Conservation (phyloP, 2,329 filamentous ascomycete genomes). For the Pestalotiopsis sp. region DNA sequence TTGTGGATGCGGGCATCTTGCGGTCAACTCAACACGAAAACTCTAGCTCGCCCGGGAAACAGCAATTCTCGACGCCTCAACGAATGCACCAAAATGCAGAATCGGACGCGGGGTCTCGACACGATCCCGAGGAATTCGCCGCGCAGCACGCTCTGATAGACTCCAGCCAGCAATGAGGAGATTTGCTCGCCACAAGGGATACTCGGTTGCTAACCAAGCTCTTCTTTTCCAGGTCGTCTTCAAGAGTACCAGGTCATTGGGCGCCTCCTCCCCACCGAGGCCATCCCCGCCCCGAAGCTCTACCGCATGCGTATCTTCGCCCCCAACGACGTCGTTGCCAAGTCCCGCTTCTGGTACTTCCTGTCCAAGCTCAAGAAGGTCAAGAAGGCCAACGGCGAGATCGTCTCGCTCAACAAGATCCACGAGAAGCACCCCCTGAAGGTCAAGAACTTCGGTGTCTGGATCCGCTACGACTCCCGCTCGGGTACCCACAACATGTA, state of each 20-base stretch:
- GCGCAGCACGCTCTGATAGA: neutral
- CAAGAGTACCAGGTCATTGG: constrained; percentile 99
- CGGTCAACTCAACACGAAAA: neutral
- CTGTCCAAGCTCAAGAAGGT: constrained; percentile 98
- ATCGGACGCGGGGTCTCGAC: neutral
- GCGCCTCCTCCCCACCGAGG: constrained; percentile 97
- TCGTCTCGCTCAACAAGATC: constrained; percentile 97
- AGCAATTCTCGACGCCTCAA: neutral
- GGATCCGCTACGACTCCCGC: constrained; percentile 99
- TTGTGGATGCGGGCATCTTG: neutral
- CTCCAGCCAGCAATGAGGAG: neutral
- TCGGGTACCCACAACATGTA: constrained; percentile 99
- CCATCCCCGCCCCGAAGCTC: constrained; percentile 95
- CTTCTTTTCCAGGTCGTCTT: constrained; percentile 78
- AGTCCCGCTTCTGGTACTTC: constrained; percentile 99
- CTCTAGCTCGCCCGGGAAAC: no score
- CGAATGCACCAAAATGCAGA: neutral
- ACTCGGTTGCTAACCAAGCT: constrained; percentile 32
- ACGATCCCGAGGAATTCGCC: neutral
- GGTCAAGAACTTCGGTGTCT: constrained; percentile 99
- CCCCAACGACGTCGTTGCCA: constrained; percentile 95
- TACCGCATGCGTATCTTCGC: constrained; percentile 99
- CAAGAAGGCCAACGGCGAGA: constrained; percentile 99
- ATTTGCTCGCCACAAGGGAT: constrained; percentile 13
- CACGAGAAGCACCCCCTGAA: constrained; percentile 98